Percentiles rank a stretch among this genome's conserved stretches.
phyloP scores from a whole-genome alignment of 805 yeast species.

The Cephaloascus albidus region DNA sequence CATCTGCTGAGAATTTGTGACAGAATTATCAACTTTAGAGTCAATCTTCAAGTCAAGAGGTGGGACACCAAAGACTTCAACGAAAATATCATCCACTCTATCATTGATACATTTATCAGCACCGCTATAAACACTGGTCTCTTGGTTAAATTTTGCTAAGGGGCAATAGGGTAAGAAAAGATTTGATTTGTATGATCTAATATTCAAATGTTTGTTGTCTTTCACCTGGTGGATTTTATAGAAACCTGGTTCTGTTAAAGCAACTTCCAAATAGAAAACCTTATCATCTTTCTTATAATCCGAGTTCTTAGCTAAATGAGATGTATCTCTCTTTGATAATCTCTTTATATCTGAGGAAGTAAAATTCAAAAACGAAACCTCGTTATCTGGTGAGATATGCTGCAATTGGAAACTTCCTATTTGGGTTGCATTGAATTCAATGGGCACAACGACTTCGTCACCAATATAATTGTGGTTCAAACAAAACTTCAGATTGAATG shows the following conservation, averaged over 20 bases:
- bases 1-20: not conserved
- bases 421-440: slow-evolving; percentile 72
- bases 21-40: not conserved
- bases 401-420: slow-evolving; percentile 59
- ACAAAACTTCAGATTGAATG: slow-evolving; percentile 61
- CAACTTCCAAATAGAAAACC: slow-evolving; percentile 54
- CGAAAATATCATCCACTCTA: slow-evolving; percentile 28
- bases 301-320: slow-evolving; percentile 17
- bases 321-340: slow-evolving; percentile 17
- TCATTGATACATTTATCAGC: slow-evolving; percentile 58
- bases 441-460: slow-evolving; percentile 44
- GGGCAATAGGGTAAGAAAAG: slow-evolving; percentile 75
- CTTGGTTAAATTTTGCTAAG: slow-evolving; percentile 42
- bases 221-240: slow-evolving; percentile 61
- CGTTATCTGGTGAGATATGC: slow-evolving; percentile 46
- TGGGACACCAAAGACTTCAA: slow-evolving; percentile 65
- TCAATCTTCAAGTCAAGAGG: slow-evolving; percentile 28
- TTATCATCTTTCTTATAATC: slow-evolving; percentile 20
- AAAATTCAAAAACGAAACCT: slow-evolving; percentile 38
- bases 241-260: slow-evolving; percentile 63
- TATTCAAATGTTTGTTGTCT: slow-evolving; percentile 53
- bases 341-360: slow-evolving; percentile 47
- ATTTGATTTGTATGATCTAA: slow-evolving; percentile 52
- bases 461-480: slow-evolving; percentile 23
- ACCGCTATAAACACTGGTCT: slow-evolving; percentile 9